A percentile compares a stretch with the other conserved stretches of the same genome.
Conservation (phyloP, 495 filamentous ascomycete genomes). For the Durotheca rogersii region DNA sequence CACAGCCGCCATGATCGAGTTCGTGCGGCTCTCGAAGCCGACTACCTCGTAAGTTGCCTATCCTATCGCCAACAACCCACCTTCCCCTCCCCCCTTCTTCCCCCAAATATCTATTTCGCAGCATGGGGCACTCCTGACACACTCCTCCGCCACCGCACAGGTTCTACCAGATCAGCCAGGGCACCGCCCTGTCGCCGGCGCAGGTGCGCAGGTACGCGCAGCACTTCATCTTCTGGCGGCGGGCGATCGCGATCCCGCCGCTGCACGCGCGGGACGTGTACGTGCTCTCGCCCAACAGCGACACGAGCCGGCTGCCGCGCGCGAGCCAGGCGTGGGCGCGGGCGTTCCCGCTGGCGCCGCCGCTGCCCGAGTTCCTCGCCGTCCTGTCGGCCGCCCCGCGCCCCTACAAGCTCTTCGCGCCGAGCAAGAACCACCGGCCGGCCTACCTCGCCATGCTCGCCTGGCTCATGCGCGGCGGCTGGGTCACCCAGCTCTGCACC, state of each 20-base stretch:
- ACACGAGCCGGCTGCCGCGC: slow-evolving; percentile 69
- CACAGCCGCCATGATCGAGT: slow-evolving; percentile 72
- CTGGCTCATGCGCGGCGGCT: slow-evolving; percentile 87
- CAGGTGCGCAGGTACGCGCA: slow-evolving; percentile 83
- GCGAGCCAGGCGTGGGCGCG: slow-evolving; percentile 71
- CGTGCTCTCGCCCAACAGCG: slow-evolving; percentile 87
- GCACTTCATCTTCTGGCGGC: slow-evolving; percentile 93
- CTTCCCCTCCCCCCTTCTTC: background rate
- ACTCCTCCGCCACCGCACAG: slow-evolving; percentile 26
- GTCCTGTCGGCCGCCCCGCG: slow-evolving; percentile 73
- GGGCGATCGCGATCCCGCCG: slow-evolving; percentile 87
- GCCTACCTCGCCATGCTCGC: slow-evolving; percentile 87
- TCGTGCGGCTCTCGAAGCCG: slow-evolving; percentile 79
- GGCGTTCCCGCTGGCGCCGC: slow-evolving; percentile 76
- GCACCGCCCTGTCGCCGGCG: slow-evolving; percentile 67
- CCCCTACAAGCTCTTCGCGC: slow-evolving; percentile 77
- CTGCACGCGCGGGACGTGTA: slow-evolving; percentile 90
- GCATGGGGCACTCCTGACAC: slow-evolving; percentile 7
- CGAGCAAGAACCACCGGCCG: slow-evolving; percentile 82
- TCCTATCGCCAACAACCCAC: background rate
- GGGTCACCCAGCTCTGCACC: slow-evolving; percentile 87
- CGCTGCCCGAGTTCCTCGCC: slow-evolving; percentile 80
- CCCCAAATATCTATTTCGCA: background rate
- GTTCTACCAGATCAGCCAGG: slow-evolving; percentile 75
- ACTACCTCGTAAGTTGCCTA: slow-evolving; percentile 63